Evolutionary conservation across 106 monocot species (phyloP).

Genomic region (Dioscorea dumetorum): DNA sequence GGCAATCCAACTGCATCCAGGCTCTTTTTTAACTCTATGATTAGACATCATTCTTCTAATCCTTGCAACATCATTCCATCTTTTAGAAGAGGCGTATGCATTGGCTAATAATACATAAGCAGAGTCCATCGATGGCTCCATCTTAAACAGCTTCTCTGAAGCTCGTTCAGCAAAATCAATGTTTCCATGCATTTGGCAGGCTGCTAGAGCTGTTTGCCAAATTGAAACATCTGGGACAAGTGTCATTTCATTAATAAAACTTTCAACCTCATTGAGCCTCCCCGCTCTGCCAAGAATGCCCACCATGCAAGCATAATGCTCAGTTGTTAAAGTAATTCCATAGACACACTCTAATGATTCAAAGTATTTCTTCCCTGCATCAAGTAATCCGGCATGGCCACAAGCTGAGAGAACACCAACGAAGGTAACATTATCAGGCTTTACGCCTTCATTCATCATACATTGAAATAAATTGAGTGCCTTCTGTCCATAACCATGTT

Average conservation of each 20-base stretch:
- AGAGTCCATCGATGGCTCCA: slow-evolving; percentile 32
- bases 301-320: slow-evolving; percentile 33
- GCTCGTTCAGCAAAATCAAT: slow-evolving; percentile 37
- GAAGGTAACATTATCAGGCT: slow-evolving; percentile 39
- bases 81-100: slow-evolving; percentile 19
- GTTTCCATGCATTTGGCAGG: slow-evolving; percentile 40
- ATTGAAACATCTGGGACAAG: slow-evolving; percentile 27
- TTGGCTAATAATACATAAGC: slow-evolving; percentile 26
- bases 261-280: not conserved
- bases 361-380: slow-evolving; percentile 21
- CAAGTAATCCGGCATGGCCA: slow-evolving; percentile 36
- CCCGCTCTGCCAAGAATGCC: too few relatives aligned
- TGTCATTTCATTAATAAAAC: slow-evolving; percentile 20
- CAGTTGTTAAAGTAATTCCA: too few relatives aligned
- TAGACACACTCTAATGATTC: slow-evolving; percentile 9
- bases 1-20: not conserved
- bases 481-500: slow-evolving; percentile 30
- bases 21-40: too few relatives aligned
- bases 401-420: slow-evolving; percentile 51
- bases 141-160: slow-evolving; percentile 29
- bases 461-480: slow-evolving; percentile 22
- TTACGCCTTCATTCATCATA: slow-evolving; percentile 22
- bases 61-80: slow-evolving; percentile 29
- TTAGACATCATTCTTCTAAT: slow-evolving; percentile 7
- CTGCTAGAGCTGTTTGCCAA: slow-evolving; percentile 41